phyloP scores from a whole-genome alignment of 2,329 filamentous ascomycete genomes.

The Tolypocladium cylindrosporum region DNA sequence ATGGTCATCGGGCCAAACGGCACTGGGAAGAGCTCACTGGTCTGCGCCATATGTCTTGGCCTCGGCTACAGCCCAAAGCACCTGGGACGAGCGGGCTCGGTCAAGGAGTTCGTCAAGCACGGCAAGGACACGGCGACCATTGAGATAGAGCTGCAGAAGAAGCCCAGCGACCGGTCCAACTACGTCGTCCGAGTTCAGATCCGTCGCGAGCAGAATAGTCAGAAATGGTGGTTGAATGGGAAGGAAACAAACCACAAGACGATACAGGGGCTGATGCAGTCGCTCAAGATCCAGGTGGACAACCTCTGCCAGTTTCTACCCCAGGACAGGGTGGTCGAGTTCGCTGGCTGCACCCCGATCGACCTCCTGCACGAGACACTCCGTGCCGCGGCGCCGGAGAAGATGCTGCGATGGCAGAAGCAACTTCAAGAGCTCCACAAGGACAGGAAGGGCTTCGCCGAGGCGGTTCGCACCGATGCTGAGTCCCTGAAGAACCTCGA shows the following conservation, averaged over 20 bases:
- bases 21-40: slow-evolving; percentile 92
- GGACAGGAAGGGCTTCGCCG: slow-evolving; percentile 53
- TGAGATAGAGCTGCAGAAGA: slow-evolving; percentile 78
- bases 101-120: slow-evolving; percentile 90
- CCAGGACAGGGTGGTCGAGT: slow-evolving; percentile 91
- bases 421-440: slow-evolving; percentile 61
- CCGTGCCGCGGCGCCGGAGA: slow-evolving; percentile 70
- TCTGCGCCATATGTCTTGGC: slow-evolving; percentile 92
- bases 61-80: slow-evolving; percentile 75
- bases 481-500: slow-evolving; percentile 60
- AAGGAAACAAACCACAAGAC: slow-evolving; percentile 49
- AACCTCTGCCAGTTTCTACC: slow-evolving; percentile 96
- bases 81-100: slow-evolving; percentile 74
- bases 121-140: slow-evolving; percentile 67
- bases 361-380: slow-evolving; percentile 80
- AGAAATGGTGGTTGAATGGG: slow-evolving; percentile 69
- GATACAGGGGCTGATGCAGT: slow-evolving; percentile 56
- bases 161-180: slow-evolving; percentile 51
- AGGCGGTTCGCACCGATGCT: slow-evolving; percentile 45
- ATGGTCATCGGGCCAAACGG: slow-evolving; percentile 99
- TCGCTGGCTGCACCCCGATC: slow-evolving; percentile 72
- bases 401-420: slow-evolving; percentile 73
- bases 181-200: slow-evolving; percentile 68
- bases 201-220: slow-evolving; percentile 70
- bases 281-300: slow-evolving; percentile 86